Base-by-base conservation (phyloP, 2,329 filamentous ascomycete species). In the Diaporthe humulicola region DNA sequence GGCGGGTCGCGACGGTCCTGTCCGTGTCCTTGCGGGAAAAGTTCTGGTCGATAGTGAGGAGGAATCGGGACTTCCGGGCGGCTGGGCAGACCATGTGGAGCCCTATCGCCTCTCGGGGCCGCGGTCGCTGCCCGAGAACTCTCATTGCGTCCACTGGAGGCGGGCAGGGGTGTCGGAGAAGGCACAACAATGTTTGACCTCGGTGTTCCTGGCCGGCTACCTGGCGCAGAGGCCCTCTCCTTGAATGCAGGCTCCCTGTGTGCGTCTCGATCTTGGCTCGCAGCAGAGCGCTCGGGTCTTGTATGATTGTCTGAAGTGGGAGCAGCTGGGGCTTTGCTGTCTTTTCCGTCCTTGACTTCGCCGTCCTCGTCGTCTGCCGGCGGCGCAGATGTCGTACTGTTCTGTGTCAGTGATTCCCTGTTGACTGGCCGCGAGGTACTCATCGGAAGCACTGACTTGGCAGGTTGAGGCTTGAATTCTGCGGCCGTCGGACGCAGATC, bases 341-440 rank as follows among this genome's bases (percentile, higher is more conserved):
- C 60, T 82, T 85, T 91, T 45, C 85, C 86, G 78, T 94, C 93
- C 76, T 91, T 90, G 33, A 94, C 92, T 81, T 95, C 93, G 28
- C 93, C 93, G 79, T 95, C 93, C 81, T 95, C 93, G 71, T 90
- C 90, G 76, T 93, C 91, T 1, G 82, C 81, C 17, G 82, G 76
- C 15, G 58, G 75, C 12, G 71, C 48, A 54, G 74, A 72, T 17
- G 61, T 64, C 25, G 74, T 82, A 71, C 74, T 83, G 81, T n/a
- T 81, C 77, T 66, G 48, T 70, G 73, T 76, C 61, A 74, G 75
- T 64, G 36, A 40, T 15, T 56, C 25, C 36, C 19, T 79, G 66
- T 50, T 74, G 73, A 73, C 78, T 80, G 70, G 76, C 45, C 71
- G n/a, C 22, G 64, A n/a, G 71, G 73, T 71, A 45, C n/a, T 67